phyloP scores from a whole-genome alignment of 2,329 filamentous ascomycete species.

The Aspergillus brasiliensis region DNA sequence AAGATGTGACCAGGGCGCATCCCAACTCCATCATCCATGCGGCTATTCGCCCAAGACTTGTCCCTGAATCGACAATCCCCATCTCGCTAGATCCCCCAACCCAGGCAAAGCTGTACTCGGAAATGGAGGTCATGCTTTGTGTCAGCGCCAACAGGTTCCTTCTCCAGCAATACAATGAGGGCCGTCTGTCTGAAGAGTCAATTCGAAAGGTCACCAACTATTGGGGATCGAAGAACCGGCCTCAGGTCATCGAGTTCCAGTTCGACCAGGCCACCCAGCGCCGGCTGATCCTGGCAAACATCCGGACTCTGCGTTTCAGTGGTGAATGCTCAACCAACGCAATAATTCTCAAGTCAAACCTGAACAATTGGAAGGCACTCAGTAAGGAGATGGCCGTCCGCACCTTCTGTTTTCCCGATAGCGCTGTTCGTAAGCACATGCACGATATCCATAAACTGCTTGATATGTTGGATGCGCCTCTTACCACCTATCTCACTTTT shows the following conservation, averaged over 20 bases:
- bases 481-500: slow-evolving; percentile 42
- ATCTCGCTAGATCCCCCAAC: slow-evolving; percentile 44
- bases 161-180: slow-evolving; percentile 42
- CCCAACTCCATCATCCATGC: slow-evolving; percentile 15
- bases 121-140: slow-evolving; percentile 51
- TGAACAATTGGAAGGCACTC: slow-evolving; percentile 53
- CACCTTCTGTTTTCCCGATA: slow-evolving; percentile 55
- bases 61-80: slow-evolving; percentile 30
- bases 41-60: slow-evolving; percentile 15
- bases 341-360: slow-evolving; percentile 47
- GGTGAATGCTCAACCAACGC: slow-evolving; percentile 44
- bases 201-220: slow-evolving; percentile 40
- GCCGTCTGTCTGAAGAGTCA: slow-evolving; percentile 43
- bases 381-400: slow-evolving; percentile 51
- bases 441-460: slow-evolving; percentile 53
- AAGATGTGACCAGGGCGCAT: slow-evolving; percentile 28
- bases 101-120: slow-evolving; percentile 49
- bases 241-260: slow-evolving; percentile 54
- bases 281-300: slow-evolving; percentile 50
- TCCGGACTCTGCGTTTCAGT: slow-evolving; percentile 50
- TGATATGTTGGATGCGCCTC: slow-evolving; percentile 51
- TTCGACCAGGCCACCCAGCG: slow-evolving; percentile 56
- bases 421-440: slow-evolving; percentile 52
- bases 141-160: slow-evolving; percentile 49
- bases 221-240: slow-evolving; percentile 51